Evolutionary conservation across 108 stramenopile genomes (phyloP).

Genomic region (Stephanodiscus triporus): DNA sequence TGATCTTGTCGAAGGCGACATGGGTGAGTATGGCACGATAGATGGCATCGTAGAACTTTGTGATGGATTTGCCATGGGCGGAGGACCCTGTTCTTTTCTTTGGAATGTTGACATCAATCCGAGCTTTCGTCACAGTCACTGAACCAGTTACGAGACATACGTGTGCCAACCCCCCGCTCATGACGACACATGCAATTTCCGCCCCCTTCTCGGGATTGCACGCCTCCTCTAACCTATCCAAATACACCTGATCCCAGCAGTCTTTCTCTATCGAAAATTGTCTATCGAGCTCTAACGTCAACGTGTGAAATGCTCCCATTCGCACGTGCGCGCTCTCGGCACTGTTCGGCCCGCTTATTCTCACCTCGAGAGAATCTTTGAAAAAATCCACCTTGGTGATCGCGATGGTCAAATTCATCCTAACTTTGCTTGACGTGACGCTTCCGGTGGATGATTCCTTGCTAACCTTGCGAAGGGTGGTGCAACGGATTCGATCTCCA

Average conservation of each 20-base stretch:
- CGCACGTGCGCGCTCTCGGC: conserved; percentile 85
- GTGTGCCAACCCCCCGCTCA: conserved; percentile 91
- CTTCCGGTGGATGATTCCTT: conserved; percentile 91
- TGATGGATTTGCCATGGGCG: conserved; percentile 84
- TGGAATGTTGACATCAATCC: conserved; percentile 93
- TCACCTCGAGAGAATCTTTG: conserved; percentile 80
- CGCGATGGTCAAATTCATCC: conserved; percentile 90
- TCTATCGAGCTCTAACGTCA: conserved; percentile 88
- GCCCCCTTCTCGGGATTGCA: conserved; percentile 89
- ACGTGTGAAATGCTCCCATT: conserved; percentile 95
- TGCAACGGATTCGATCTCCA: conserved; percentile 88
- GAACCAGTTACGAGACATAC: conserved; percentile 93
- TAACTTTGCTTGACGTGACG: conserved; percentile 84
- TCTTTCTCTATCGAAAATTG: conserved; percentile 92
- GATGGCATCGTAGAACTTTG: conserved; percentile 92
- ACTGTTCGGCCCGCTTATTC: conserved; percentile 82
- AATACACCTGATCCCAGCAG: conserved; percentile 94
- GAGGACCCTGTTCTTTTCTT: conserved; percentile 89
- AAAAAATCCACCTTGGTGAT: conserved; percentile 95
- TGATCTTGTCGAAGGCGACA: conserved; percentile 88
- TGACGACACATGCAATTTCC: conserved; percentile 93
- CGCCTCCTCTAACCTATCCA: conserved; percentile 91
- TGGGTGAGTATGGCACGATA: conserved; percentile 90
- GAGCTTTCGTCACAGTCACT: conserved; percentile 89
- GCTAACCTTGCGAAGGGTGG: conserved; percentile 95